phyloP scores from a whole-genome alignment of 2,329 filamentous ascomycete genomes.

The Nemania sp. region DNA sequence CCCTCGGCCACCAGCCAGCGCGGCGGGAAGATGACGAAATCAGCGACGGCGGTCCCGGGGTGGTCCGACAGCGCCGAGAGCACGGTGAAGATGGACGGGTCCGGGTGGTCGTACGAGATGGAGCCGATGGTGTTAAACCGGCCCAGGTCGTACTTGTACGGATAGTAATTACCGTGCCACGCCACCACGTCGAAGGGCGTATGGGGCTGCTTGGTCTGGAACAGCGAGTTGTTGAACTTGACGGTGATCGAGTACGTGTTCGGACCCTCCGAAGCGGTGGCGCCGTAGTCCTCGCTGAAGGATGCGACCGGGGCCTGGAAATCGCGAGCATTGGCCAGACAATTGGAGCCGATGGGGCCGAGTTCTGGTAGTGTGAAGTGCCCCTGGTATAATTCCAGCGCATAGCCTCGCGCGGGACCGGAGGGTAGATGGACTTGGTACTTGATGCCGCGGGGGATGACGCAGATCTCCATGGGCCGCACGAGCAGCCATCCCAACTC shows the following conservation, averaged over 20 bases:
- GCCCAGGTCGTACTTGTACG: conserved; percentile 77
- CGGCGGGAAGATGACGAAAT: conserved; percentile 73
- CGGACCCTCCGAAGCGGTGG: conserved; percentile 50
- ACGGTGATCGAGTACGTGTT: conserved; percentile 61
- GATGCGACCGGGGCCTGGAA: conserved; percentile 73
- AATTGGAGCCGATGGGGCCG: conserved; percentile 72
- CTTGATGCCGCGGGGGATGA: conserved; percentile 73
- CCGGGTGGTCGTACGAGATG: conserved; percentile 75
- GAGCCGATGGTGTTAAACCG: conserved; percentile 75
- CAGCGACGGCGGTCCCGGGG: conserved; percentile 67
- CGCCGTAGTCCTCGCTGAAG: conserved; percentile 66
- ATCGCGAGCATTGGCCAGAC: conserved; percentile 72
- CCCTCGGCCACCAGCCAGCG: conserved; percentile 70
- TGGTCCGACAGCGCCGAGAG: conserved; percentile 65
- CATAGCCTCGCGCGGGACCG: conserved; percentile 68
- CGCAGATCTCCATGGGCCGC: conserved; percentile 74
- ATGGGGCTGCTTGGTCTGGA: conserved; percentile 70
- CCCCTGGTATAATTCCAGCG: conserved; percentile 71
- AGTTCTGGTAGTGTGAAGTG: conserved; percentile 73
- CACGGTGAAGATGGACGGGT: conserved; percentile 76
- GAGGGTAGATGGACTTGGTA: conserved; percentile 69
- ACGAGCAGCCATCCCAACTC: conserved; percentile 74
- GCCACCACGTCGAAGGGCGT: conserved; percentile 77
- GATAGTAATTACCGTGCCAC: conserved; percentile 79
- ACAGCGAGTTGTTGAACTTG: conserved; percentile 73